phyloP scores from a whole-genome alignment of 768 basidiomycete species.

The Leucocoprinus birnbaumii region DNA sequence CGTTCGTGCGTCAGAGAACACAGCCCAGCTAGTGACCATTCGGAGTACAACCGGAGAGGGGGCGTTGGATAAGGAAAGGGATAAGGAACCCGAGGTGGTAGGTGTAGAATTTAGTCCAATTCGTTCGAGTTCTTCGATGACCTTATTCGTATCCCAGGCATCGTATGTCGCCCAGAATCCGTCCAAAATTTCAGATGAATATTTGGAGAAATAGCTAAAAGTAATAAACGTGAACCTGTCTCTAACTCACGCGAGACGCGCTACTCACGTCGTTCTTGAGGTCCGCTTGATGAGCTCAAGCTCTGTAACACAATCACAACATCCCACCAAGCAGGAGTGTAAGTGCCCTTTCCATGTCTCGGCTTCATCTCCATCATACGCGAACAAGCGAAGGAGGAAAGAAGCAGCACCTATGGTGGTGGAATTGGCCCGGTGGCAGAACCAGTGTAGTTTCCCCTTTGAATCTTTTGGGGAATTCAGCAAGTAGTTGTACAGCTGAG shows the following conservation, averaged over 20 bases:
- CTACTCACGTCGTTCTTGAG: conserved; percentile 70
- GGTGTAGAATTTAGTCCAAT: conserved; percentile 24
- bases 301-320: conserved; percentile 67
- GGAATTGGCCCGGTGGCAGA: conserved; percentile 60
- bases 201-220: conserved; percentile 72
- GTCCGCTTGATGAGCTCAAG: conserved; percentile 62
- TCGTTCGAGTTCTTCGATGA: conserved; percentile 44
- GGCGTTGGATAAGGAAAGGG: conserved; percentile 33
- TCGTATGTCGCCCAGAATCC: conserved; percentile 65
- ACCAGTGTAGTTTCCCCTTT: conserved; percentile 68
- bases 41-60: conserved; percentile 58
- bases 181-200: conserved; percentile 42
- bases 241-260: not conserved
- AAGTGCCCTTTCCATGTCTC: conserved; percentile 62
- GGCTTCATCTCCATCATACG: conserved; percentile 62
- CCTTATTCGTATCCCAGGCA: conserved; percentile 57
- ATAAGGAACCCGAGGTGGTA: conserved; percentile 14
- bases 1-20: conserved; percentile 52
- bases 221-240: not conserved
- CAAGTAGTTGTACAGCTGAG: conserved; percentile 49
- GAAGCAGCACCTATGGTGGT: conserved; percentile 66
- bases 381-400: conserved; percentile 80
- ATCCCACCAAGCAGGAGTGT: conserved; percentile 53
- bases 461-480: conserved; percentile 39
- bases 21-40: conserved; percentile 56